phyloP scores from a whole-genome alignment of 805 yeast species.

The Saccharomycopsis sp. region DNA sequence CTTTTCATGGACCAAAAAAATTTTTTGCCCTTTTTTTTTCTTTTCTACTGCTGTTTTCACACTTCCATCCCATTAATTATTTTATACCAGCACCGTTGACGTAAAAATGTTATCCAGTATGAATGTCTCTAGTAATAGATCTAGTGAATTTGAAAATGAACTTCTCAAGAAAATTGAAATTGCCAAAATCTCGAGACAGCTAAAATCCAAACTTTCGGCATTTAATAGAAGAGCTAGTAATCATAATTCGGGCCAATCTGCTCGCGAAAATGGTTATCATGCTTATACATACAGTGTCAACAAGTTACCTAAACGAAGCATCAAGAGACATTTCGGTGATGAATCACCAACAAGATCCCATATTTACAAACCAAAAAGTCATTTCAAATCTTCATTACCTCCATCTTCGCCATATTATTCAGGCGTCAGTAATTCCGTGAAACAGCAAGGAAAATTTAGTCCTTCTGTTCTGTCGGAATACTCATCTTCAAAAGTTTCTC shows the following conservation, averaged over 20 bases:
- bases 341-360: neutral
- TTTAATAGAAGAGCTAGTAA: conserved; percentile 9
- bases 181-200: conserved; percentile 21
- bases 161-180: conserved; percentile 21
- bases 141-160: conserved; percentile 14
- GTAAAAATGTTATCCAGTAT: neutral
- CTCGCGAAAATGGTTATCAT: neutral
- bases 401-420: conserved; percentile 1
- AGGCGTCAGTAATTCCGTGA: neutral
- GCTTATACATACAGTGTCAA: conserved; percentile 1
- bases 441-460: neutral
- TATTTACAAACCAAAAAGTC: neutral
- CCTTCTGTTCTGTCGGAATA: neutral
- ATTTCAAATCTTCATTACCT: neutral
- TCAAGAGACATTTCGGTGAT: neutral
- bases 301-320: conserved; percentile 6
- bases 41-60: neutral
- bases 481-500: no score
- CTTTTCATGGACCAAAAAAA: neutral
- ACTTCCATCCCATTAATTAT: neutral
- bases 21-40: neutral
- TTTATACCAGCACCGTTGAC: neutral
- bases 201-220: conserved; percentile 16
- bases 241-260: neutral
- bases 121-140: neutral